Evolutionary conservation across 2,329 filamentous ascomycete species (phyloP), one percentile per base, ranked within the genome.

Genomic region (Gaeumannomyces sp.): DNA sequence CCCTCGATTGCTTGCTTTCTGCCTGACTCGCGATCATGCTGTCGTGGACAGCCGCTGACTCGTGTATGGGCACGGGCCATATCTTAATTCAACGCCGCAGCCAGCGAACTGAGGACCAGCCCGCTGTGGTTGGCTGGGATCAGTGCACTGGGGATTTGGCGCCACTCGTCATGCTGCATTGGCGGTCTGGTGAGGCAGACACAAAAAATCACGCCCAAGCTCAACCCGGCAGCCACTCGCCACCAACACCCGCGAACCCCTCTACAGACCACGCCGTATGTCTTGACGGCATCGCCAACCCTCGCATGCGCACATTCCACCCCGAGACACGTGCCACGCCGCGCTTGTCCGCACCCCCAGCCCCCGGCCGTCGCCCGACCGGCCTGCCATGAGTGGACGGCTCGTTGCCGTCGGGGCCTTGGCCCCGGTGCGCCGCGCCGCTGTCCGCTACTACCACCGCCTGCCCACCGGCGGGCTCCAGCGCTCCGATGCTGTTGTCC

Each of bases 371-470:
- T n/a, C 45, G 45, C 22, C 38, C 38, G 16, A 19, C 38, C 38
- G 38, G 38, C 38, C 71, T 77, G 79, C 73, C 72, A 89, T 90
- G 87, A 89, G 85, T 80, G 86, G 85, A 82, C 88, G 90, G 83
- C 86, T 91, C 72, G 81, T 93, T 78, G 88, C 90, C 77, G 86
- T 89, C 74, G 87, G 90, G 78, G 83, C 90, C 71, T 80, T 86
- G 77, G 86, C 88, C 77, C 78, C 87, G 72, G 81, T 87, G 75
- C 86, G 87, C 78, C 86, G 85, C 76, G 82, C 81, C 70, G 76
- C 81, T 68, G 79, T 81, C 71, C 89, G 89, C 71, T 84, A 88
- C 74, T 80, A 90, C 70, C 87, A 91, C 76, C 86, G 82, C 67
- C 81, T 88, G 66, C 85, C 88, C 45, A 86, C 87, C 19, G 88